A percentile compares a stretch with the other conserved stretches of the same genome.
Evolutionary conservation across 1,284 basidiomycete species (phyloP).

Genomic region (Ceratobasidium sp.): DNA sequence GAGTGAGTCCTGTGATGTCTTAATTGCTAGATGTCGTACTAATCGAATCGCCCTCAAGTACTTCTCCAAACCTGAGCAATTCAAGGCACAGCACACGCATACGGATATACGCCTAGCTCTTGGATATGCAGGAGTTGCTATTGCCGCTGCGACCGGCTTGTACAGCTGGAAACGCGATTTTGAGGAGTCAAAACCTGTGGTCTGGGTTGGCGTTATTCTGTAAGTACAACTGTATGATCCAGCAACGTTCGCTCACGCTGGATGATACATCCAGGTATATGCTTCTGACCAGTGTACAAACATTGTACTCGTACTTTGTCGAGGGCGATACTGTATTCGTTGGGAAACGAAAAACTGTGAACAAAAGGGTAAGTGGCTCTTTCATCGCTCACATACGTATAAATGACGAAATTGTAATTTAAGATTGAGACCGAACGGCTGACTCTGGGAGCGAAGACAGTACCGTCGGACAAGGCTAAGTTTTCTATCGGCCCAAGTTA

Average conservation of each 20-base stretch:
- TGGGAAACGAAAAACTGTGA: slow-evolving; percentile 84
- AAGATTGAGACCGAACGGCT: slow-evolving; percentile 86
- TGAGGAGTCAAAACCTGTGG: slow-evolving; percentile 81
- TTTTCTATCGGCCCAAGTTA: slow-evolving; percentile 24
- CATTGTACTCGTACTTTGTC: slow-evolving; percentile 81
- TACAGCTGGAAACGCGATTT: slow-evolving; percentile 89
- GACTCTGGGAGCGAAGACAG: slow-evolving; percentile 72
- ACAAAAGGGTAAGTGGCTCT: slow-evolving; percentile 69
- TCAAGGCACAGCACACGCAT: slow-evolving; percentile 85
- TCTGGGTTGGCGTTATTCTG: slow-evolving; percentile 81
- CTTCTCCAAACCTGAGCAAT: slow-evolving; percentile 79
- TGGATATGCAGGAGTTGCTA: slow-evolving; percentile 84
- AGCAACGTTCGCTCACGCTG: slow-evolving; percentile 17
- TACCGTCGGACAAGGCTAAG: slow-evolving; percentile 56
- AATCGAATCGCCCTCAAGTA: slow-evolving; percentile 62
- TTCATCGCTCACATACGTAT: slow-evolving; percentile 3
- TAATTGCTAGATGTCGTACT: background rate
- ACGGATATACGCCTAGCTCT: slow-evolving; percentile 85
- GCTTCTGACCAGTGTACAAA: slow-evolving; percentile 72
- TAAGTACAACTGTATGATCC: slow-evolving; percentile 56
- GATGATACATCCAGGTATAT: slow-evolving; percentile 66
- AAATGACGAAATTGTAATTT: background rate
- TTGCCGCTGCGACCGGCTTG: slow-evolving; percentile 80
- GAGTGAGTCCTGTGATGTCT: slow-evolving; percentile 65
- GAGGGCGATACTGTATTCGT: slow-evolving; percentile 84